Conservation (phyloP, 352 stramenopile species). For the Achlya hypogyna region DNA sequence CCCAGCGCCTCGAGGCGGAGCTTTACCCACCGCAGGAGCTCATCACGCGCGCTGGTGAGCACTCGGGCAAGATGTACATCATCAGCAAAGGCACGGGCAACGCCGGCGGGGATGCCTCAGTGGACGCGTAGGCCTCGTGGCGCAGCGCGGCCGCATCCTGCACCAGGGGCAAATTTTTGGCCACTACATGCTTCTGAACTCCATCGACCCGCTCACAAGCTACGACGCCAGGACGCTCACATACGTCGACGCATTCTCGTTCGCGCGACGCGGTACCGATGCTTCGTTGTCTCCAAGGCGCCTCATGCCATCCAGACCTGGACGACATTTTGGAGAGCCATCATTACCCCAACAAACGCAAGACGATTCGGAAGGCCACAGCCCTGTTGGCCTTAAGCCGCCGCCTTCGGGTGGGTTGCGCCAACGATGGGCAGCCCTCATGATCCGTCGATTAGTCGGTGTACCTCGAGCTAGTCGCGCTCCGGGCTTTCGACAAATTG, state of each 20-base stretch:
- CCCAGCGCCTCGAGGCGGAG: background rate
- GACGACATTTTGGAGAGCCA: background rate
- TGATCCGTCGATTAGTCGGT: background rate
- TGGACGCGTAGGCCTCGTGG: background rate
- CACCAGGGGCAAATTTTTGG: slow-evolving; percentile 1
- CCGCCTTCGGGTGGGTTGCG: background rate
- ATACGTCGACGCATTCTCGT: slow-evolving; percentile 3
- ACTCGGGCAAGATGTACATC: slow-evolving; percentile 5
- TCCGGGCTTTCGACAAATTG: background rate
- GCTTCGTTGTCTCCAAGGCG: background rate
- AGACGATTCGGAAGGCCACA: background rate
- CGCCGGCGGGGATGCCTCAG: background rate
- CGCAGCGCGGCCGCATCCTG: background rate
- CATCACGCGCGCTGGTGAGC: background rate
- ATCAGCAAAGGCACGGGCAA: background rate
- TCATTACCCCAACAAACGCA: background rate
- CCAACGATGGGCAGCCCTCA: background rate
- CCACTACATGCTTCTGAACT: slow-evolving; percentile 2
- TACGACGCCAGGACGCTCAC: slow-evolving; percentile 9
- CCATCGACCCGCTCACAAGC: background rate
- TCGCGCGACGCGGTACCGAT: background rate
- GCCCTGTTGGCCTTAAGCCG: background rate
- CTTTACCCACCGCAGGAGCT: slow-evolving; percentile 8
- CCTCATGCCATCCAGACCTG: background rate
- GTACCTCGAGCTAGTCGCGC: slow-evolving; percentile 5